These are phyloP conservation scores for Uromyces viciae-fabae DNA, from an alignment of 1,284 basidiomycete species.

Conservation along the genomic window DNA sequence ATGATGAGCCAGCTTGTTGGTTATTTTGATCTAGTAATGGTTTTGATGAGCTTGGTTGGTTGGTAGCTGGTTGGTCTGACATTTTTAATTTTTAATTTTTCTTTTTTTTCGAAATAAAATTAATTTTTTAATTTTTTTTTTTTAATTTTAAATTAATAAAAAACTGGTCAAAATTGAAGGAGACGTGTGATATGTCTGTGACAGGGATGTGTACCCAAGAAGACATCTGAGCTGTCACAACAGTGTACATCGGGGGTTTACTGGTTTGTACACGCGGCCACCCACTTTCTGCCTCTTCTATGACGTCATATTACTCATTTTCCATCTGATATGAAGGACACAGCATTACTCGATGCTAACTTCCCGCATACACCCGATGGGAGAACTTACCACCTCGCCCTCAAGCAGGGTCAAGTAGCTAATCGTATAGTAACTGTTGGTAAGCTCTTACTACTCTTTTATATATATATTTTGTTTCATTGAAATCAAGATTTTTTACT, in stretches of 20 bases:
- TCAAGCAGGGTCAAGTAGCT: constrained; percentile 28
- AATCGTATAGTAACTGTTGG: constrained; percentile 35
- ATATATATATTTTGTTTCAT: not conserved
- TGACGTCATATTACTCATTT: no score
- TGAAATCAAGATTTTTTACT: not conserved
- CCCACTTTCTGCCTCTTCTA: no score
- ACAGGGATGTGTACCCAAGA: no score
- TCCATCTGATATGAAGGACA: no score
- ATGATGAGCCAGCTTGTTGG: not conserved
- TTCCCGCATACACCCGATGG: constrained; percentile 34
- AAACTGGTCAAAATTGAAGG: no score
- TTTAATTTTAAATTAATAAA: no score
- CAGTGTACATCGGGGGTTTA: no score
- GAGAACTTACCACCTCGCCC: constrained; percentile 23
- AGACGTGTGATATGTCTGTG: no score
- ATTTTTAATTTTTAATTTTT: not conserved
- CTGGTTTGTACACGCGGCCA: no score
- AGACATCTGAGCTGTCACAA: no score
- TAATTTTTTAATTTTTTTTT: no score
- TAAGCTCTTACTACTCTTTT: not conserved
- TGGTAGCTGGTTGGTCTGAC: constrained; percentile 31
- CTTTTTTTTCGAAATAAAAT: no score
- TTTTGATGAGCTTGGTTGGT: constrained; percentile 23
- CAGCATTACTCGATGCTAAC: constrained; percentile 18
- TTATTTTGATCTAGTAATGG: not conserved